These are phyloP conservation scores for Withania somnifera DNA, from an alignment of 305 asterid species.

Conservation along the genomic window DNA sequence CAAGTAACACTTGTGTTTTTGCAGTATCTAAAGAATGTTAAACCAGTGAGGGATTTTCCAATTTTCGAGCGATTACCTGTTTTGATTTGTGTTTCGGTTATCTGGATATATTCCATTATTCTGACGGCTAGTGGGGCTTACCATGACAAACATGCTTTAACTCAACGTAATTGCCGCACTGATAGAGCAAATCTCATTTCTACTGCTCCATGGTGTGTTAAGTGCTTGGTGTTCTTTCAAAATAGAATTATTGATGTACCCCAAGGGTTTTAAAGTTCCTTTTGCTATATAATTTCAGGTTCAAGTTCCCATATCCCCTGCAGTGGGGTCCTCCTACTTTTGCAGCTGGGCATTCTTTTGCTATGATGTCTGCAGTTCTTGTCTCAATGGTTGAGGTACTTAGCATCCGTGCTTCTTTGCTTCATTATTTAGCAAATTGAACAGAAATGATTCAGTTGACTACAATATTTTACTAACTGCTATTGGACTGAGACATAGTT, in stretches of 20 bases:
- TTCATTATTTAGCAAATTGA: background rate
- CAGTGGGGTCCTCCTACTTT: constrained; percentile 99
- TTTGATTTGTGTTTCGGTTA: constrained; percentile 52
- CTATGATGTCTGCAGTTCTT: constrained; percentile 98
- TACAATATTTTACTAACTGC: background rate
- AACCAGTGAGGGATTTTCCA: constrained; percentile 79
- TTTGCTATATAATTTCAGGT: constrained; percentile 35
- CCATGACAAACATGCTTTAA: constrained; percentile 34
- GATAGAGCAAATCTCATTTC: constrained; percentile 78
- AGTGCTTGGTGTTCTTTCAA: background rate
- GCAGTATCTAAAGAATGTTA: constrained; percentile 93
- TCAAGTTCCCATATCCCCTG: constrained; percentile 87
- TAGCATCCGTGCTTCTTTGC: background rate
- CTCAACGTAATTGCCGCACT: constrained; percentile 78
- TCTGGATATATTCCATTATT: constrained; percentile 77
- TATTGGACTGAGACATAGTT: background rate
- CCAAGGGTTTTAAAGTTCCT: constrained; percentile 1
- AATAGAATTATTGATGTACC: background rate
- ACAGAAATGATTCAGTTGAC: background rate
- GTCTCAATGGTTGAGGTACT: constrained; percentile 98
- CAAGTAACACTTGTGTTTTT: constrained; percentile 18
- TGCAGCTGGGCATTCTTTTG: constrained; percentile 75
- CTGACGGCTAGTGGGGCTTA: constrained; percentile 93
- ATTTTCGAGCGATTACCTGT: constrained; percentile 88
- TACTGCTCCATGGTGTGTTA: constrained; percentile 82